Percentiles rank a stretch among this genome's conserved stretches.
phyloP scores from a whole-genome alignment of 1,139 yeast species.

The Martiniozyma asiatica region DNA sequence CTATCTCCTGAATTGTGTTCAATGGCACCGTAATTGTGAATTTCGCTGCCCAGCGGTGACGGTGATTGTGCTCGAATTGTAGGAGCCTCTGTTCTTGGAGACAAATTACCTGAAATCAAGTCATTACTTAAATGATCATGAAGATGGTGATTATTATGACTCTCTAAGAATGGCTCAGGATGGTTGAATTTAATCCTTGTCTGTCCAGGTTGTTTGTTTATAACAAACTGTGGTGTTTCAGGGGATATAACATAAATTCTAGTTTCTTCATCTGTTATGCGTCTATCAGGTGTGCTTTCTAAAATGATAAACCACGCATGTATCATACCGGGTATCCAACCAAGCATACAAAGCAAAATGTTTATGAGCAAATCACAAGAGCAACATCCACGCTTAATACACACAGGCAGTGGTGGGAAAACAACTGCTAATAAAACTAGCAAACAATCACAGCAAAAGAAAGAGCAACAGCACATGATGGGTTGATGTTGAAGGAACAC shows the following conservation, averaged over 20 bases:
- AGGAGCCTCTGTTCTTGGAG: slow-evolving; percentile 3
- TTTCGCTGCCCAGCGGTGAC: no score
- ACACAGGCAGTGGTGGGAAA: slow-evolving; percentile 64
- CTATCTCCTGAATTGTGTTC: no score
- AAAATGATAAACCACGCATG: slow-evolving; percentile 58
- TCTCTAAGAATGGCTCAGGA: slow-evolving; percentile 21
- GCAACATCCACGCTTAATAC: slow-evolving; percentile 56
- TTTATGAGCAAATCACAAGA: slow-evolving; percentile 51
- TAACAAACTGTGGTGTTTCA: slow-evolving; percentile 11
- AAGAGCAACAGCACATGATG: slow-evolving; percentile 17
- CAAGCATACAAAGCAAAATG: slow-evolving; percentile 43
- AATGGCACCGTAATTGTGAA: no score
- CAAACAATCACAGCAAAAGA: slow-evolving; percentile 40
- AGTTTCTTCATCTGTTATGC: slow-evolving; percentile 21
- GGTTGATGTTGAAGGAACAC: no score
- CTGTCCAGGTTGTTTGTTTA: slow-evolving; percentile 18
- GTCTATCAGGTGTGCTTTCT: slow-evolving; percentile 13
- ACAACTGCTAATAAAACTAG: slow-evolving; percentile 49
- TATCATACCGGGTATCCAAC: slow-evolving; percentile 58
- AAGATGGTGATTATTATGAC: slow-evolving; percentile 2
- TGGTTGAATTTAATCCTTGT: slow-evolving; percentile 17
- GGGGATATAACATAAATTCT: slow-evolving; percentile 19
- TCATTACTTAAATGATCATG: not conserved
- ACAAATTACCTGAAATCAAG: slow-evolving; percentile 1
- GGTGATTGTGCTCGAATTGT: no score